phyloP scores from a whole-genome alignment of 441 rosid genomes.

The Adansonia rubrostipa region DNA sequence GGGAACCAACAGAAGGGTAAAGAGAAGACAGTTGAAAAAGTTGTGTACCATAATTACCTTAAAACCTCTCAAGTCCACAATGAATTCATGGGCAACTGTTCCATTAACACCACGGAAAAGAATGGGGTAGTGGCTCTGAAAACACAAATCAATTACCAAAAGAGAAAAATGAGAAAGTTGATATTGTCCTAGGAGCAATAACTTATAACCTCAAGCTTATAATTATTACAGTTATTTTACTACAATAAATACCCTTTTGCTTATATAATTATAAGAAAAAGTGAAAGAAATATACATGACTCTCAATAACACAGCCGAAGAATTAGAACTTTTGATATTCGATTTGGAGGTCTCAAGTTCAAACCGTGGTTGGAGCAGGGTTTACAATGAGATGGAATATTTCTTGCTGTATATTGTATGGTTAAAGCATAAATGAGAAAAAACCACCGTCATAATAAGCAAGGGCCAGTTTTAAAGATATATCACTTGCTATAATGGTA shows the following conservation, averaged over 20 bases:
- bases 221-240: neutral
- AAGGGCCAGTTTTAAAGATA: neutral
- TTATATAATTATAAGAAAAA: neutral
- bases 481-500: neutral
- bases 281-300: neutral
- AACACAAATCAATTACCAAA: slow-evolving; percentile 25
- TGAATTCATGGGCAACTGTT: slow-evolving; percentile 94
- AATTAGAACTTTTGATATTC: neutral
- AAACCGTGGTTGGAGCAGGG: neutral
- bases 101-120: slow-evolving; percentile 96
- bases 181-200: slow-evolving; percentile 6
- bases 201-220: slow-evolving; percentile 9
- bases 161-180: slow-evolving; percentile 16
- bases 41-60: slow-evolving; percentile 54
- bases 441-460: neutral
- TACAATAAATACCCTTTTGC: neutral
- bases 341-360: neutral
- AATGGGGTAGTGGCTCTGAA: slow-evolving; percentile 75
- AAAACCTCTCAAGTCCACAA: slow-evolving; percentile 84
- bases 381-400: neutral
- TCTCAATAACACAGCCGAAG: neutral
- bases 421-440: neutral
- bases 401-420: neutral
- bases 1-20: slow-evolving; percentile 10
- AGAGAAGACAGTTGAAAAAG: slow-evolving; percentile 9